Percentiles rank a stretch among this genome's conserved stretches.
Evolutionary conservation across 345 rosid genomes (phyloP).

Genomic region (Citrus australasica): DNA sequence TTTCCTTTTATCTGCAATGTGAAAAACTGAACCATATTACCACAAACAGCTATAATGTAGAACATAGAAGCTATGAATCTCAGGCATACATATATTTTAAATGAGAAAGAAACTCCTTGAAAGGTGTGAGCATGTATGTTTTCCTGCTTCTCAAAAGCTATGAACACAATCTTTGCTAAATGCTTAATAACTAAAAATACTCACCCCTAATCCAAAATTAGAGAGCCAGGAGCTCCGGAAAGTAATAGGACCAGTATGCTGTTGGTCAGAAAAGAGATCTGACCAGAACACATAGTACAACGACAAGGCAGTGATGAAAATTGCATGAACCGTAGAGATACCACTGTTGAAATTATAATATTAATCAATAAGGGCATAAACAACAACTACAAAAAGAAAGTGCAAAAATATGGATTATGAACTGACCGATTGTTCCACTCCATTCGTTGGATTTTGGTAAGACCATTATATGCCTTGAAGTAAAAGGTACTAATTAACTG

Average conservation of each 20-base stretch:
- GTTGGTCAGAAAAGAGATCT: slow-evolving; percentile 59
- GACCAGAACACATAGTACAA: slow-evolving; percentile 76
- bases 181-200: slow-evolving; percentile 7
- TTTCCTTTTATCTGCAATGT: background rate
- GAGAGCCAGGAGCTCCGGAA: slow-evolving; percentile 66
- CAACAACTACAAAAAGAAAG: slow-evolving; percentile 7
- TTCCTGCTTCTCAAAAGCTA: background rate
- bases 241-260: slow-evolving; percentile 37
- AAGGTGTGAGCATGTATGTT: background rate
- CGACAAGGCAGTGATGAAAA: slow-evolving; percentile 53
- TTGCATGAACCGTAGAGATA: slow-evolving; percentile 74
- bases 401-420: background rate
- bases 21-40: background rate
- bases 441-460: slow-evolving; percentile 54
- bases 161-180: background rate
- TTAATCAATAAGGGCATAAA: slow-evolving; percentile 5
- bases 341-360: slow-evolving; percentile 47
- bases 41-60: background rate
- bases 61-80: background rate
- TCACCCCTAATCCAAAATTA: slow-evolving; percentile 72
- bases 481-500: slow-evolving; percentile 55
- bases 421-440: slow-evolving; percentile 91
- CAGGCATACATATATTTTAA: background rate
- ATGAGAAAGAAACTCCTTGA: background rate
- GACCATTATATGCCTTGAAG: slow-evolving; percentile 52